Evolutionary conservation across 169 alveolate genomes (phyloP).

Genomic region (Eimeria nieschulzi): DNA sequence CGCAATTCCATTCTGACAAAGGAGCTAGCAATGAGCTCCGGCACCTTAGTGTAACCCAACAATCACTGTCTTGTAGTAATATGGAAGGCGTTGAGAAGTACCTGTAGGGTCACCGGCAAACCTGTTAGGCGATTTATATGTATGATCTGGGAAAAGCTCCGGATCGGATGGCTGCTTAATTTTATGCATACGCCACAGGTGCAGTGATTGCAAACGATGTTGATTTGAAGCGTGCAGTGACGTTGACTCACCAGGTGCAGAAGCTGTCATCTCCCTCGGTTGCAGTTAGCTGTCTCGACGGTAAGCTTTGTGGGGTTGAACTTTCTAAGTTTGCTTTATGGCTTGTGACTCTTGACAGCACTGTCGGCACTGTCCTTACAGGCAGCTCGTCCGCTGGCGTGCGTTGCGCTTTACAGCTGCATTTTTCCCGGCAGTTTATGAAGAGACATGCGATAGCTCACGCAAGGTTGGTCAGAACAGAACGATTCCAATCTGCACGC

Average conservation of each 20-base stretch:
- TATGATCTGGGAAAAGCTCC: no score
- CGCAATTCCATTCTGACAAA: background rate
- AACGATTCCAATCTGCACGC: background rate
- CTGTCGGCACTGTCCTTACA: background rate
- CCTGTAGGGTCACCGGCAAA: background rate
- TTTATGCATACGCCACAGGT: constrained; percentile 47
- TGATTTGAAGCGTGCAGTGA: constrained; percentile 92
- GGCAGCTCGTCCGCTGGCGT: background rate
- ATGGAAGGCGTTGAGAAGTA: no score
- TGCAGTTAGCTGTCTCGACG: constrained; percentile 90
- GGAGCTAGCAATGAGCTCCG: no score
- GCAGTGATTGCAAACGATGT: constrained; percentile 94
- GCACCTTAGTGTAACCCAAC: no score
- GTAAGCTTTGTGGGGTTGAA: constrained; percentile 16
- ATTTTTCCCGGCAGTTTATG: constrained; percentile 52
- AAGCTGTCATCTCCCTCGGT: constrained; percentile 89
- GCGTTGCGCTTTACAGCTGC: constrained; percentile 18
- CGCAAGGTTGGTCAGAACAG: constrained; percentile 48
- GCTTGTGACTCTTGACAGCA: background rate
- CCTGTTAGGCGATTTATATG: no score
- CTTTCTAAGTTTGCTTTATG: background rate
- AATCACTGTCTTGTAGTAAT: no score
- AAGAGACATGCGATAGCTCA: background rate
- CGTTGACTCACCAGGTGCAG: constrained; percentile 90
- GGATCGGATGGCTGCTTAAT: no score